Evolutionary conservation across 75 land plant genomes (phyloP), one percentile per base, ranked within the genome.

Genomic region (Selaginella moellendorffii): DNA sequence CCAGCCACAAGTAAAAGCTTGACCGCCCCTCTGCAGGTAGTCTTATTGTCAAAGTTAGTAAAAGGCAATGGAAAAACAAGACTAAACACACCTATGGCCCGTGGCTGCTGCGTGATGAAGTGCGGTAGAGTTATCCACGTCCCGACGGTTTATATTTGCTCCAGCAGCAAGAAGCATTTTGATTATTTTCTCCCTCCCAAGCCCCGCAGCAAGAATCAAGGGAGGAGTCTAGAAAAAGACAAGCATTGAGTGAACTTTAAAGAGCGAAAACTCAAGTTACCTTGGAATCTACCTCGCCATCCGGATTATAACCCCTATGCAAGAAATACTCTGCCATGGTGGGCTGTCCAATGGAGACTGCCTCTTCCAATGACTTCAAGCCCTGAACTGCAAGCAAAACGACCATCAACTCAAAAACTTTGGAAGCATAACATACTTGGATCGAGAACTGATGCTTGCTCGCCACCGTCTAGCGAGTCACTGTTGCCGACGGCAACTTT

Each of bases 81-180:
- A 1, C 2, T 62, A 12, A 8, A n/a, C n/a, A 20, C 27, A 69
- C 72, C 68, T 65, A 27, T 69, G 30, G 63, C 73, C 77, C n/a
- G 63, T 31, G 12, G 73, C 68, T 58, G 72, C 64, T 31, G 72
- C 72, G 53, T 69, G 66, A 59, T 74, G 77, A 12, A 74, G 66
- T n/a, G 73, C 63, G 30, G 77, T 69, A 14, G 25, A 56, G 21
- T 30, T 24, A 18, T 65, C 42, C 29, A 27, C 42, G 31, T 74
- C 68, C 31, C 27, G 29, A 27, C 68, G 63, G 63, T 74, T 74
- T 19, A 65, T 61, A 53, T 70, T 42, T 65, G 77, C 77, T 2
- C 73, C 73, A 22, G 68, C 68, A 1, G 26, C 30, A 2, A 72
- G 64, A 18, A 72, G 54, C 24, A 61, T n/a, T 52, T 72, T 72